A percentile compares a stretch with the other conserved stretches of the same genome.
phyloP scores from a whole-genome alignment of 306 rosid genomes.

The Cicer chorassanicum region DNA sequence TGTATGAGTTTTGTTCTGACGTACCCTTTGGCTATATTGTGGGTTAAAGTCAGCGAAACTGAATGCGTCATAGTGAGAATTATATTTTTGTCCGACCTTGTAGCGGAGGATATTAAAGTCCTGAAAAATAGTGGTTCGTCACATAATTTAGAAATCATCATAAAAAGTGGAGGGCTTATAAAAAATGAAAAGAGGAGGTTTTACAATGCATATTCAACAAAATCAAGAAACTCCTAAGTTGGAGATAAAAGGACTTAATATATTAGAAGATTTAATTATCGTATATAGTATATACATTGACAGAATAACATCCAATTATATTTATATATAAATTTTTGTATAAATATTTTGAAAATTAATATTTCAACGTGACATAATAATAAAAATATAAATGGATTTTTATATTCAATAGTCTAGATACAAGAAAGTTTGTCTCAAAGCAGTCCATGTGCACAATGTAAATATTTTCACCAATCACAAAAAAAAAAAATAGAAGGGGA shows the following conservation, averaged over 20 bases:
- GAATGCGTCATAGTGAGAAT: slow-evolving; percentile 78
- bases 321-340: not conserved
- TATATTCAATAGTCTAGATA: no score
- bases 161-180: not conserved
- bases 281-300: not conserved
- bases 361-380: no score
- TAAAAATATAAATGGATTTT: no score
- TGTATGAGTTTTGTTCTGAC: slow-evolving; percentile 29
- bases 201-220: slow-evolving; percentile 46
- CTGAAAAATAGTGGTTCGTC: slow-evolving; percentile 73
- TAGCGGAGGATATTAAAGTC: slow-evolving; percentile 84
- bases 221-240: slow-evolving; percentile 28
- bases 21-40: slow-evolving; percentile 81
- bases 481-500: no score
- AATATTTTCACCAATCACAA: not conserved
- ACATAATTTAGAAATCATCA: slow-evolving; percentile 52
- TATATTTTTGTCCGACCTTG: slow-evolving; percentile 79
- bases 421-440: no score
- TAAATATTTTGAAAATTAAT: not conserved
- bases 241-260: not conserved
- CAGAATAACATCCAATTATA: not conserved
- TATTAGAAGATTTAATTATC: not conserved
- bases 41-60: slow-evolving; percentile 67
- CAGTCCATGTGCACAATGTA: no score
- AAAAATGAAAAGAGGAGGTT: slow-evolving; percentile 47